phyloP scores from a whole-genome alignment of 192 early-diverging fungal species.

The Linnemannia exigua region DNA sequence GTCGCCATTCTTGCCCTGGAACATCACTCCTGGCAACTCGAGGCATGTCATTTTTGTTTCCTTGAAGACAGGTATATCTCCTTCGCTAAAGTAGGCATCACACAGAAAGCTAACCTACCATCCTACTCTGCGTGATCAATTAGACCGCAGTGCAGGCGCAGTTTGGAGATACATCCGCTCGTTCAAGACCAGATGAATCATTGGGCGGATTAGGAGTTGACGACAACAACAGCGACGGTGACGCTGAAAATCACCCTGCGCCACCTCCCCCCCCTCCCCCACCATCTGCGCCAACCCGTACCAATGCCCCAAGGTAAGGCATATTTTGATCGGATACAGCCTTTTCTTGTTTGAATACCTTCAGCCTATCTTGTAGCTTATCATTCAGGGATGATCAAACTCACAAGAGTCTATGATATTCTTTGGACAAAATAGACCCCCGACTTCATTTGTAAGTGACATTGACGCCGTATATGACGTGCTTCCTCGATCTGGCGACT shows the following conservation, averaged over 20 bases:
- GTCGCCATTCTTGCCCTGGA: slow-evolving; percentile 48
- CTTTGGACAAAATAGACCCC: slow-evolving; percentile 5
- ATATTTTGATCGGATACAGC: neutral
- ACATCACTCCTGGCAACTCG: slow-evolving; percentile 54
- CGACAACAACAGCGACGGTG: slow-evolving; percentile 7
- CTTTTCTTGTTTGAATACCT: neutral
- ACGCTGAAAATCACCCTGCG: slow-evolving; percentile 16
- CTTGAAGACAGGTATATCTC: neutral
- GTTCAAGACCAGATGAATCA: slow-evolving; percentile 37
- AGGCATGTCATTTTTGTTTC: slow-evolving; percentile 23
- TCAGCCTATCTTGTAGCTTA: neutral
- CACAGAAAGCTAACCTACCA: neutral
- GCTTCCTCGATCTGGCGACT: neutral
- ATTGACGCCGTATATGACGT: neutral
- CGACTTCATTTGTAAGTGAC: slow-evolving; percentile 24
- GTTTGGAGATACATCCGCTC: slow-evolving; percentile 51
- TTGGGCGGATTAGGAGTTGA: slow-evolving; percentile 43
- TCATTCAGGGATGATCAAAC: neutral
- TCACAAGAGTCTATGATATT: neutral
- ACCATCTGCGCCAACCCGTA: slow-evolving; percentile 19
- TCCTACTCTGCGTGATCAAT: neutral
- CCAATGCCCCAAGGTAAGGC: slow-evolving; percentile 15
- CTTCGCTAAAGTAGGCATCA: neutral
- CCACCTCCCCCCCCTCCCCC: slow-evolving; percentile 42
- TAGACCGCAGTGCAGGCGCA: slow-evolving; percentile 58